Base-by-base conservation (phyloP, 2,329 filamentous ascomycete species). In the Diaporthe australafricana region DNA sequence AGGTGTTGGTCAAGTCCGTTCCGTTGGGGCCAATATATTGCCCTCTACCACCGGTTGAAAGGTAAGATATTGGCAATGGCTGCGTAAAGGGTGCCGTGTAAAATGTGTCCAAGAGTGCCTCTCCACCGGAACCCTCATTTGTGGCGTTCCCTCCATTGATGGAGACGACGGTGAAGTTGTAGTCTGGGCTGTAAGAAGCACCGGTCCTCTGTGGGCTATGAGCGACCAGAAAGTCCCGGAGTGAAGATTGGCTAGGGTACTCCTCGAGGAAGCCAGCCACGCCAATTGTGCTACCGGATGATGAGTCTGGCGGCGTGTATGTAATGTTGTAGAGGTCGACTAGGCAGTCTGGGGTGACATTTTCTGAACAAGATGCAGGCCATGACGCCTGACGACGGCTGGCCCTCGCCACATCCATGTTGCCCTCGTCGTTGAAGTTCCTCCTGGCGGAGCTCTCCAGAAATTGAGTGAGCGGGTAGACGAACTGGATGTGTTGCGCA, bases 51-150 rank as follows among this genome's bases (percentile, higher is more conserved):
- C 67, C 67, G 14, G 53, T 60, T 0, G 67, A 69, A 14, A 57
- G 56, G 16, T 69, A 60, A 3, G 67, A 57, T 9, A 60, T 20
- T 9, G 55, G 52, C 5, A 69, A 53, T 38, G 67, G 53, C 67
- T 69, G 67, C 32, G 47, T 50, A 25, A 57, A 69, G n/a, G 67
- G 67, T 53, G 60, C 60, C 12, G 67, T 60, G 67, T 57, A 69
- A 5, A 48, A 20, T 25, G 56, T 47, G 67, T 69, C 67, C n/a
- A 69, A 30, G 27, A 50, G 55, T 22, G 67, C 67, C 53, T 69
- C 67, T 12, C 67, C 53, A 5, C 67, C 67, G 2, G 30, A 27
- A 40, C 67, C 67, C n/a, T 60, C 16, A 20, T 60, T 60, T 25
- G n/a, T 50, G 16, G 67, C 38, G 35, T 48, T n/a, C 7, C 53